phyloP scores from a whole-genome alignment of 2,329 filamentous ascomycete genomes.

The Escovopsis weberi region DNA sequence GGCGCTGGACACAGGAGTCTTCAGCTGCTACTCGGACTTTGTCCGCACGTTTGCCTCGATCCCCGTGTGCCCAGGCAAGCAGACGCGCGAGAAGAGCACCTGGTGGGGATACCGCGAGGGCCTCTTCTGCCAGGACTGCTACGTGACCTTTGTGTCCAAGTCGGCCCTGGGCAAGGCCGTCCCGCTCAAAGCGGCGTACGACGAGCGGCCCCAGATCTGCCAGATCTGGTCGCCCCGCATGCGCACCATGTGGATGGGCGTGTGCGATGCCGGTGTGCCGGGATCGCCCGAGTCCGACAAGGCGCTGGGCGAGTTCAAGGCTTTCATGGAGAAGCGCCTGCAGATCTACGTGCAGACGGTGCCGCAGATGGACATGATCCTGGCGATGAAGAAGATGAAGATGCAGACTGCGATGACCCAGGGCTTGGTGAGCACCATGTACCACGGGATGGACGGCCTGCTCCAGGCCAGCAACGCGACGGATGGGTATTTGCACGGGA shows the following conservation, averaged over 20 bases:
- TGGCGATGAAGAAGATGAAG: constrained; percentile 15
- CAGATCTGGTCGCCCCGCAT: constrained; percentile 24
- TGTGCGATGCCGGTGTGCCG: constrained; percentile 13
- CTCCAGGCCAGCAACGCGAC: constrained; percentile 12
- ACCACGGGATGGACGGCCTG: constrained; percentile 17
- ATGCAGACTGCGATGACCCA: constrained; percentile 20
- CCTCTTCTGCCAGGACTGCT: constrained; percentile 21
- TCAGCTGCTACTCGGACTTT: constrained; percentile 15
- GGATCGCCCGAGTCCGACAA: constrained; percentile 13
- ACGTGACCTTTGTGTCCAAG: constrained; percentile 15
- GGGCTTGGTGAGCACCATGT: constrained; percentile 18
- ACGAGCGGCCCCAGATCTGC: constrained; percentile 17
- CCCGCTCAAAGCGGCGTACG: constrained; percentile 11
- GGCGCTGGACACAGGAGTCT: constrained; percentile 18
- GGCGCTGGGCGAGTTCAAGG: constrained; percentile 14
- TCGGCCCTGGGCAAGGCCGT: constrained; percentile 13
- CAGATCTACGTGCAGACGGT: constrained; percentile 16
- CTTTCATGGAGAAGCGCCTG: constrained; percentile 13
- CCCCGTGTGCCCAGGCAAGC: constrained; percentile 15
- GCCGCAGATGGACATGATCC: constrained; percentile 16
- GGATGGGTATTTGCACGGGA: constrained; percentile 20
- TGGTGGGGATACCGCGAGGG: constrained; percentile 23
- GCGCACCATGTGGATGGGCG: constrained; percentile 19
- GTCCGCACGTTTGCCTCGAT: constrained; percentile 16
- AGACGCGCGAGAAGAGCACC: constrained; percentile 9